Conservation (phyloP, 2,329 filamentous ascomycete genomes). For the Claviceps lovelessii region DNA sequence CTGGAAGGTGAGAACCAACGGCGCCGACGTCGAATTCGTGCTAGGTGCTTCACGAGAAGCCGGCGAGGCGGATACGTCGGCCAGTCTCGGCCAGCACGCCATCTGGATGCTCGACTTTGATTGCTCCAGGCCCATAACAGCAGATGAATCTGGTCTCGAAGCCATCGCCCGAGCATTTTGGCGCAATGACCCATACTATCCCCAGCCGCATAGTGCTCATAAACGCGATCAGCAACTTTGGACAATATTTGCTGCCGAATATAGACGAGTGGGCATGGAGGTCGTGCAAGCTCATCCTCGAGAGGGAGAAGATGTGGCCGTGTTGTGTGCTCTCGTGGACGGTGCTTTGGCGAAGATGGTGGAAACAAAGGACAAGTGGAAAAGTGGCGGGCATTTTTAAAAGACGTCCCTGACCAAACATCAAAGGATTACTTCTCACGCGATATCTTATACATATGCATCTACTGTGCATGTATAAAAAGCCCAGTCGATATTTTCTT, state of each 20-base stretch:
- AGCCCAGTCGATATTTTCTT: no score
- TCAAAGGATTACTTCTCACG: no score
- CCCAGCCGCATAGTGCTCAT: not conserved
- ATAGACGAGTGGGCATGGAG: not conserved
- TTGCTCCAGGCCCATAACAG: not conserved
- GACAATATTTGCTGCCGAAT: not conserved
- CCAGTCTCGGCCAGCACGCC: not conserved
- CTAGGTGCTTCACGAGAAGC: slow-evolving; percentile 17
- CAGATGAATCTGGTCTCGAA: not conserved
- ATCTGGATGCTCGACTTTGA: not conserved
- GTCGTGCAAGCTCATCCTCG: not conserved
- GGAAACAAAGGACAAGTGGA: not conserved
- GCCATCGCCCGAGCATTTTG: not conserved
- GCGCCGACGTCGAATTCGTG: slow-evolving; percentile 42
- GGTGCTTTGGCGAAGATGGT: not conserved
- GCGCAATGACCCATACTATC: not conserved
- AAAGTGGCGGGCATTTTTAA: not conserved
- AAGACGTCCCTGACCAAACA: no score
- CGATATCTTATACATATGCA: no score
- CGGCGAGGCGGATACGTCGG: not conserved
- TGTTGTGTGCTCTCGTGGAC: not conserved
- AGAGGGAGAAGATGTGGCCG: not conserved
- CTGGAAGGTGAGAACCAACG: slow-evolving; percentile 33
- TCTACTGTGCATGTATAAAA: no score
- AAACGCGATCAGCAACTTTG: not conserved